Conservation (phyloP, 768 basidiomycete species). For the Russula brevipes region DNA sequence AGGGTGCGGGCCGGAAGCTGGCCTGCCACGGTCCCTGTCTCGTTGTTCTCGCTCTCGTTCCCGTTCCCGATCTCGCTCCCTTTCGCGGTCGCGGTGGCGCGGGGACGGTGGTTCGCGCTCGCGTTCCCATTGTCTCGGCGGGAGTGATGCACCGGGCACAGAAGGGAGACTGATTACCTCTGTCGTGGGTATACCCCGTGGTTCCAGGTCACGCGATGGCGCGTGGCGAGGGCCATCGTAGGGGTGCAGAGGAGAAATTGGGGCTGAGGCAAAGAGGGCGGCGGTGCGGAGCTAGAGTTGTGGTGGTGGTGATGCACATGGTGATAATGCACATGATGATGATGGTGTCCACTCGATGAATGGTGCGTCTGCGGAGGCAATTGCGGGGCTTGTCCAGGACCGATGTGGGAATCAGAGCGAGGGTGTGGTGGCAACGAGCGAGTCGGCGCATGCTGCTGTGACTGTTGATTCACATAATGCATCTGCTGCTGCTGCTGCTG, state of each 20-base stretch:
- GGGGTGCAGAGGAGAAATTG: conserved; percentile 26
- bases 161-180: conserved; percentile 22
- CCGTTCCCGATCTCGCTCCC: conserved; percentile 22
- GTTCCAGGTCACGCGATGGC: conserved; percentile 20
- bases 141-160: not conserved
- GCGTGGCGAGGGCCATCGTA: conserved; percentile 15
- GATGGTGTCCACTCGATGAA: conserved; percentile 21
- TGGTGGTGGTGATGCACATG: conserved; percentile 35
- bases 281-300: conserved; percentile 22
- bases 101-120: conserved; percentile 23
- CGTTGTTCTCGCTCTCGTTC: not conserved
- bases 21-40: conserved; percentile 21
- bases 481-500: conserved; percentile 9
- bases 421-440: conserved; percentile 17
- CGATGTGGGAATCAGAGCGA: conserved; percentile 20
- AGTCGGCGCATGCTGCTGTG: conserved; percentile 17
- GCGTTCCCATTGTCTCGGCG: conserved; percentile 22
- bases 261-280: conserved; percentile 17
- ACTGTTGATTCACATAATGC: conserved; percentile 22
- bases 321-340: conserved; percentile 34
- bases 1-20: conserved; percentile 26
- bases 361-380: conserved; percentile 23
- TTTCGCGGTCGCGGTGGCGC: conserved; percentile 16
- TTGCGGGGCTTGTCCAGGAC: conserved; percentile 20
- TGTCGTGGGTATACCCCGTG: conserved; percentile 10